Evolutionary conservation across 768 basidiomycete genomes (phyloP).

Genomic region (Amanita polypyramis): DNA sequence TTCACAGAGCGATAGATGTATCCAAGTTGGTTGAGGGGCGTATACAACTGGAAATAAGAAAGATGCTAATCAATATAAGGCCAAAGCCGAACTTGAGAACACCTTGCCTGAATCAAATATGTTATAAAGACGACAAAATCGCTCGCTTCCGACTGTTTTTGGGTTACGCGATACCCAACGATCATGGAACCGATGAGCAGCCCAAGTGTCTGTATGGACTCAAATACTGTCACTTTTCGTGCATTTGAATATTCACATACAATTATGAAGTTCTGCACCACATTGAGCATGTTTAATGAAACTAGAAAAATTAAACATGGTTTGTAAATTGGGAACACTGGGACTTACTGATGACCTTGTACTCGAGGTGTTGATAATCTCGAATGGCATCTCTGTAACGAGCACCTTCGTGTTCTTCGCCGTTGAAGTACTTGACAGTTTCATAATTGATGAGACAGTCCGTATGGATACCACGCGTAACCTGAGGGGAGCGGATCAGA

Average conservation of each 20-base stretch:
- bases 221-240: background rate
- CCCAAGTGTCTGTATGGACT: slow-evolving; percentile 69
- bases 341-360: slow-evolving; percentile 58
- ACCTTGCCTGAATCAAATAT: slow-evolving; percentile 63
- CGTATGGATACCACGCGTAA: slow-evolving; percentile 75
- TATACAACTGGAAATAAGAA: slow-evolving; percentile 49
- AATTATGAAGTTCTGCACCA: slow-evolving; percentile 76
- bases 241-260: slow-evolving; percentile 25
- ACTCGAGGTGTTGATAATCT: slow-evolving; percentile 67
- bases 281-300: slow-evolving; percentile 63
- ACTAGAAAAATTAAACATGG: slow-evolving; percentile 23
- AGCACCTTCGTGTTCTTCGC: slow-evolving; percentile 67
- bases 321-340: background rate
- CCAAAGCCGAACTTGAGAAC: background rate
- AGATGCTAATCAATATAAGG: slow-evolving; percentile 4
- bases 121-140: slow-evolving; percentile 76
- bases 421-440: slow-evolving; percentile 85
- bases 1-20: slow-evolving; percentile 72
- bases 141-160: slow-evolving; percentile 38
- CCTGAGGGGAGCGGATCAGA: slow-evolving; percentile 21
- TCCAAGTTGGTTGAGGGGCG: slow-evolving; percentile 68
- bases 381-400: slow-evolving; percentile 64
- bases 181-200: slow-evolving; percentile 76
- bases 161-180: slow-evolving; percentile 59
- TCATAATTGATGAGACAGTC: slow-evolving; percentile 76